phyloP scores from a whole-genome alignment of 73 alveolate genomes.

The Paramecium pentaurelia region DNA sequence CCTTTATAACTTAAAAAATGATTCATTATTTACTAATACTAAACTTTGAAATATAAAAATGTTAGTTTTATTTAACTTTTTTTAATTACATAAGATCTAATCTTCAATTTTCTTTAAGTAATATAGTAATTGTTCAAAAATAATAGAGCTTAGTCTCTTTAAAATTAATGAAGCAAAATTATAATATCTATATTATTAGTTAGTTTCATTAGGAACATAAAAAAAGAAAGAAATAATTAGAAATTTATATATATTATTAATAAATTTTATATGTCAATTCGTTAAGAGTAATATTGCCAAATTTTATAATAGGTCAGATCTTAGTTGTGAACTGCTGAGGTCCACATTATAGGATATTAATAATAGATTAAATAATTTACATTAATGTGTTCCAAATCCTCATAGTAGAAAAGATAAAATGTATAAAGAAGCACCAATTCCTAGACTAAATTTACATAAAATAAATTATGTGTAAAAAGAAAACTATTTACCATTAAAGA shows the following conservation, averaged over 20 bases:
- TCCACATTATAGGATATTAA: slow-evolving; percentile 14
- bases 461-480: background rate
- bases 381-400: background rate
- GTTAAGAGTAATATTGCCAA: slow-evolving; percentile 30
- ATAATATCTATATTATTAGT: background rate
- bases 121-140: background rate
- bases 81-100: too few relatives aligned
- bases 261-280: slow-evolving; percentile 47
- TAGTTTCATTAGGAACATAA: background rate
- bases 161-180: background rate
- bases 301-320: slow-evolving; percentile 9
- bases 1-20: too few relatives aligned
- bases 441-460: background rate
- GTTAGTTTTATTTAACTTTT: background rate
- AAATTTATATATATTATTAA: background rate
- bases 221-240: background rate
- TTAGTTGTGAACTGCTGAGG: slow-evolving; percentile 3
- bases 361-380: background rate
- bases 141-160: background rate
- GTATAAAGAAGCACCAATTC: background rate
- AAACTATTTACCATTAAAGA: background rate
- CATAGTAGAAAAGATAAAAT: background rate
- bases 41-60: too few relatives aligned
- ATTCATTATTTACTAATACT: too few relatives aligned
- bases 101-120: background rate